Conservation (phyloP, 768 basidiomycete genomes). For the Kwoniella newhampshirensis region DNA sequence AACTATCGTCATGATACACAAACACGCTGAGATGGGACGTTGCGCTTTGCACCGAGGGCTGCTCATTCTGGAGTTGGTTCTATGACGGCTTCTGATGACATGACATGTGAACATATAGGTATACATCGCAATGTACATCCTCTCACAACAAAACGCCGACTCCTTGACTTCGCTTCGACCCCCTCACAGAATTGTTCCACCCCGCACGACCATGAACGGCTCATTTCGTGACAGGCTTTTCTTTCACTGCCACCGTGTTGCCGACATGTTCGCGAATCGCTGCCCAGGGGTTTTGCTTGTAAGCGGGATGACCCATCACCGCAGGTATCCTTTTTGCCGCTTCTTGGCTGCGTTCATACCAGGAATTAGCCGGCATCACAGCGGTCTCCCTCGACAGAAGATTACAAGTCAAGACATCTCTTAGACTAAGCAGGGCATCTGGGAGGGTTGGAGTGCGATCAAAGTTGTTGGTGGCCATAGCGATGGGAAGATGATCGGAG, state of each 20-base stretch:
- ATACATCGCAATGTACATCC: no score
- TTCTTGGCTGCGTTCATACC: conserved; percentile 17
- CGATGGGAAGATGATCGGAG: background rate
- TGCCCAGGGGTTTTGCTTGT: conserved; percentile 49
- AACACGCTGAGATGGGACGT: no score
- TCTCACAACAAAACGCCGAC: no score
- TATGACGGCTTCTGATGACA: no score
- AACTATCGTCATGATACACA: no score
- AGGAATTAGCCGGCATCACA: background rate
- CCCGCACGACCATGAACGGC: background rate
- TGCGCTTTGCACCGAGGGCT: no score
- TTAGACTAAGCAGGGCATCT: background rate
- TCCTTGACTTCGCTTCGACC: background rate
- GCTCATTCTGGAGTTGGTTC: no score
- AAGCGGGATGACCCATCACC: conserved; percentile 44
- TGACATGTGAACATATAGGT: no score
- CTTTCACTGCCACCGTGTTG: conserved; percentile 38
- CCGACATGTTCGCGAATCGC: conserved; percentile 48
- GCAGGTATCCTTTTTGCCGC: conserved; percentile 38
- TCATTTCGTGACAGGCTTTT: background rate
- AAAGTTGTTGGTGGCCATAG: background rate
- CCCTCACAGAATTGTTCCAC: background rate
- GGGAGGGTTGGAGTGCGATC: background rate
- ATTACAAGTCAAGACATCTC: background rate
- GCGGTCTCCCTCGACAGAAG: no score